Evolutionary conservation across 2,329 filamentous ascomycete genomes (phyloP), one percentile per base, ranked within the genome.

Genomic region (Fusarium stilboides): DNA sequence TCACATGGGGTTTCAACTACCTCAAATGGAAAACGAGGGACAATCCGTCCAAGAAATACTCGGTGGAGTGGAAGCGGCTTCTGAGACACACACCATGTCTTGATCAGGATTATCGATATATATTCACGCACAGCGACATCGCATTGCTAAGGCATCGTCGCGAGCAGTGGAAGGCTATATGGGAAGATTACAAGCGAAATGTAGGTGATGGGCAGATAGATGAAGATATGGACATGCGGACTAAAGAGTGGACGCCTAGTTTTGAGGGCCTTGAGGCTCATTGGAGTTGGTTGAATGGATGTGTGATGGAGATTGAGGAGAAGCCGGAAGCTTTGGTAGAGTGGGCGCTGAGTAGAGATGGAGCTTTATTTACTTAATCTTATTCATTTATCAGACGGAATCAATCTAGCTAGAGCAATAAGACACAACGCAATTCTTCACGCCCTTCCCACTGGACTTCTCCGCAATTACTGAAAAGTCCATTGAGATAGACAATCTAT

Each of bases 341-440:
- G 2, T 69, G 67, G 67, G 60, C 67, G 8, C 40, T 69, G 19
- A 33, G 13, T 1, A 54, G 54, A 36, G 46, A 61, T 17, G 57
- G 57, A n/a, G 50, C 50, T 24, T 19, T 33, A 3, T 60, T 64
- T 22, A 51, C 17, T 24, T 56, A 15, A 62, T 31, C 10, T 17
- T 17, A 3, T n/a, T 17, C 22, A 24, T 24, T 24, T 24, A 4
- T 6, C 22, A 24, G 22, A 4, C 22, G 6, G 22, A 6, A 6
- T 24, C 22, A 24, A 24, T 24, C 22, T 24, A 4, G 22, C 22
- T 24, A 24, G 22, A 24, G 22, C 22, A 24, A 24, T 24, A 24
- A n/a, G n/a, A 24, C 22, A 24, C 22, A 24, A 4, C 6, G 4
- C 22, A 24, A 24, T 24, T 24, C 22, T 24, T 24, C 22, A 24